Base-by-base conservation (phyloP, 2,329 filamentous ascomycete species). In the Rhynchosporium graminicola region DNA sequence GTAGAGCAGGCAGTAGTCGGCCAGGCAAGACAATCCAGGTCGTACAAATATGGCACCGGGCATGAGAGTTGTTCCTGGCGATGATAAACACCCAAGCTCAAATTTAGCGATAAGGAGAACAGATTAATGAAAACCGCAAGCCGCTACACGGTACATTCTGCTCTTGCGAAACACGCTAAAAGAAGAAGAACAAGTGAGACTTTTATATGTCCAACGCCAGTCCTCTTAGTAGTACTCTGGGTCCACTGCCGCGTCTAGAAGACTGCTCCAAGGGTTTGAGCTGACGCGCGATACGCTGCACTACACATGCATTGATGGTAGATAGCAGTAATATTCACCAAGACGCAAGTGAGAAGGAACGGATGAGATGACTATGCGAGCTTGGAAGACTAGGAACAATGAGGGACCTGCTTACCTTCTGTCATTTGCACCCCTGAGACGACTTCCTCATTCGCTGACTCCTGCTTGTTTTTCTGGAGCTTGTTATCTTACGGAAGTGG, bases 381-480 rank as follows among this genome's bases (percentile, higher is more conserved):
- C 15, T 15, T 50, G 28, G 54, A 6, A 10, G 6, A 36, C 33
- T 36, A 36, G 33, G 9, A 10, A 36, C 33, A 36, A 10, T 36
- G 5, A 10, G 59, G 42, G 10, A 47, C 51, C 55, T 59, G 62
- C 70, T 69, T 66, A 71, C 70, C 69, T 66, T 71, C 69, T 63
- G 63, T 71, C 70, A 71, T 71, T 70, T 67, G 68, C 67, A 66
- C 57, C 54, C 54, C 20, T 52, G 51, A 54, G 20, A 12, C 20
- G n/a, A 12, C 50, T 52, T 46, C 46, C 55, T 60, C 47, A 58
- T 54, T 61, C 54, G 58, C 58, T 58, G 40, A 31, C 58, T 36
- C 52, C 40, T 46, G 52, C 40, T 57, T 58, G 54, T 58, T 62
- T 61, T 55, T 54, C 58, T 47, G 48, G 50, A 47, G 38, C 13